Base-by-base conservation (phyloP, 257 asterid species). In the Misopates orontium region DNA sequence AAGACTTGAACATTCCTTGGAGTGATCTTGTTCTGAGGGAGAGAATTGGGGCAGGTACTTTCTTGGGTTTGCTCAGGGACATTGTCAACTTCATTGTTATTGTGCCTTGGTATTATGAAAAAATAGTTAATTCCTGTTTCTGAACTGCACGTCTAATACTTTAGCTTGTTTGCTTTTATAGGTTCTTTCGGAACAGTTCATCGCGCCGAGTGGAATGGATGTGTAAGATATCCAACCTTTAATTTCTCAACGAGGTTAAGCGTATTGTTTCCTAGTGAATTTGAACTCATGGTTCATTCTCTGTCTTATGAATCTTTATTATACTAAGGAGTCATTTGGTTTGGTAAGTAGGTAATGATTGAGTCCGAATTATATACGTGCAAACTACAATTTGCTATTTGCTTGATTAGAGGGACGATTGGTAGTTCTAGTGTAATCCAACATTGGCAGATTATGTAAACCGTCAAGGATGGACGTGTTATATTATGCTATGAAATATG, bases 161-260 rank as follows among this genome's bases (percentile, higher is more conserved):
- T 44, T 67, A 57, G 9, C 31, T 55, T 25, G 59, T 66, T 75
- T 50, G 48, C 67, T 70, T 75, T 78, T 49, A 25, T 87, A 94
- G 99, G 99, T 72, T 94, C 99, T 52, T 94, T 94, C 81, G 99
- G 99, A 65, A 88, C 85, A 15, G 99, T 94, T 52, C 96, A 88
- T 69, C 99, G 96, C 71, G 99, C 95, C 79, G 99, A 90, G 73
- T 94, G 99, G 99, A 87, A 94, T 82, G 99, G 92, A 60, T 86
- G 85, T 57, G 99, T 94, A 85, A 86, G 99, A 73, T 67, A 62
- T 71, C 64, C 64, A n/a, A 64, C 72, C 70, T 60, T 71, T 23
- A 58, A 31, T 69, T 67, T 51, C 74, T 68, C 48, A 15, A 25
- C 44, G 42, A 56, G 66, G 69, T 68, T 32, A 21, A 31, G 60